A percentile compares a stretch with the other conserved stretches of the same genome.
These are phyloP conservation scores for Phaeosphaeriaceae sp. DNA, from an alignment of 2,329 filamentous ascomycete genomes.

Conservation along the genomic window DNA sequence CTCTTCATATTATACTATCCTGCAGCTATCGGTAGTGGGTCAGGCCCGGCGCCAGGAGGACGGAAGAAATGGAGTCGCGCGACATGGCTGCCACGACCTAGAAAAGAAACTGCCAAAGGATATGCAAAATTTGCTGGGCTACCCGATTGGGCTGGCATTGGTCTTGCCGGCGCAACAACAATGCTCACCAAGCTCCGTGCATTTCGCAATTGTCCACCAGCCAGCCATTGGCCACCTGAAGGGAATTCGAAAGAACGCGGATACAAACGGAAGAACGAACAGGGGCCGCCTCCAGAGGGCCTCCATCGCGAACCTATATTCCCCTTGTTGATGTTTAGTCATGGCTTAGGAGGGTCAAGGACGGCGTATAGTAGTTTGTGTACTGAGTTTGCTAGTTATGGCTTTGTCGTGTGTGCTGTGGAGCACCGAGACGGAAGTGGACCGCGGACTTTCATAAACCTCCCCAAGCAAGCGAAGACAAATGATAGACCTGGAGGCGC, in stretches of 20 bases:
- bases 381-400: conserved; percentile 70
- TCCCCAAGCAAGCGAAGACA: conserved; percentile 48
- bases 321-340: conserved; percentile 69
- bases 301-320: conserved; percentile 55
- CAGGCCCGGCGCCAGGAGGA: conserved; percentile 48
- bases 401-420: conserved; percentile 68
- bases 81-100: conserved; percentile 67
- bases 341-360: conserved; percentile 68
- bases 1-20: conserved; percentile 72
- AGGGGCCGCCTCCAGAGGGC: conserved; percentile 48
- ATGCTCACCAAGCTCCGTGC: conserved; percentile 71
- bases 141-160: conserved; percentile 54
- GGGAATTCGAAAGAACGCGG: conserved; percentile 47
- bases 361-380: conserved; percentile 69
- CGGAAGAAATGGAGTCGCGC: conserved; percentile 58
- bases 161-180: conserved; percentile 62
- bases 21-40: conserved; percentile 54
- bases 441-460: conserved; percentile 66
- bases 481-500: conserved; percentile 27
- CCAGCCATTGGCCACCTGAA: conserved; percentile 61
- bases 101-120: conserved; percentile 62
- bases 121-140: conserved; percentile 68
- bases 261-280: conserved; percentile 50
- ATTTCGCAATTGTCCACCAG: conserved; percentile 65
- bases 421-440: conserved; percentile 71